phyloP scores from a whole-genome alignment of 2,329 filamentous ascomycete species.

The Grosmannia penicillata region DNA sequence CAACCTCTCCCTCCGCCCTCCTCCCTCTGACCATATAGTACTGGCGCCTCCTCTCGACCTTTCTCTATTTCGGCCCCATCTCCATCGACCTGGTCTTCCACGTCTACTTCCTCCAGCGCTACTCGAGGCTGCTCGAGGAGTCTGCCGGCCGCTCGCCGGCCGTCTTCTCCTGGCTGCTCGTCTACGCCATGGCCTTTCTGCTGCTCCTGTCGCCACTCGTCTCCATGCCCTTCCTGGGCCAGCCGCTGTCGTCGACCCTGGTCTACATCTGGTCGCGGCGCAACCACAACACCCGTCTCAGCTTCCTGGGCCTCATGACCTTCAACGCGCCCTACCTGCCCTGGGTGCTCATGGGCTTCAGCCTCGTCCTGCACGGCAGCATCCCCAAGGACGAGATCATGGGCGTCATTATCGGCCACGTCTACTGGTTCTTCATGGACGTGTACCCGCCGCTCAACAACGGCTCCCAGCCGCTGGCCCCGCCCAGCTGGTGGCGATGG shows the following conservation, averaged over 20 bases:
- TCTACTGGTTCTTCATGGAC: constrained; percentile 97
- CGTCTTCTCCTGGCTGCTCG: constrained; percentile 85
- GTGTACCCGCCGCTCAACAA: constrained; percentile 87
- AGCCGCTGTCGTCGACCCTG: constrained; percentile 77
- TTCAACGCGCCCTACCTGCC: constrained; percentile 92
- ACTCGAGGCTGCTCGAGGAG: constrained; percentile 88
- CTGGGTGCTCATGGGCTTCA: constrained; percentile 91
- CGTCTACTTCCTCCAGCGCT: constrained; percentile 95
- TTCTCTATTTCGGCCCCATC: constrained; percentile 92
- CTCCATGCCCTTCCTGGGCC: constrained; percentile 87
- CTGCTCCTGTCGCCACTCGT: constrained; percentile 74
- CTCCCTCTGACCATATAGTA: constrained; percentile 41
- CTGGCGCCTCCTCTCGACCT: constrained; percentile 91
- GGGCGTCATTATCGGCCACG: constrained; percentile 84
- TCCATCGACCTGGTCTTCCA: constrained; percentile 92
- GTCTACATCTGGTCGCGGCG: constrained; percentile 97
- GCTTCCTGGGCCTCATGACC: constrained; percentile 74
- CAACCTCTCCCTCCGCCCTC: background rate
- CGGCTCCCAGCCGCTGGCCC: constrained; percentile 73
- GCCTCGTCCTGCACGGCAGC: constrained; percentile 74
- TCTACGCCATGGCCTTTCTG: constrained; percentile 70
- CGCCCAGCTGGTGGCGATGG: constrained; percentile 78
- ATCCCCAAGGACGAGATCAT: constrained; percentile 94
- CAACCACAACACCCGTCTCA: constrained; percentile 82
- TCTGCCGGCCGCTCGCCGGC: constrained; percentile 83